These are phyloP conservation scores for Pisolithus thermaeus DNA, from an alignment of 1,284 basidiomycete genomes.

Conservation along the genomic window DNA sequence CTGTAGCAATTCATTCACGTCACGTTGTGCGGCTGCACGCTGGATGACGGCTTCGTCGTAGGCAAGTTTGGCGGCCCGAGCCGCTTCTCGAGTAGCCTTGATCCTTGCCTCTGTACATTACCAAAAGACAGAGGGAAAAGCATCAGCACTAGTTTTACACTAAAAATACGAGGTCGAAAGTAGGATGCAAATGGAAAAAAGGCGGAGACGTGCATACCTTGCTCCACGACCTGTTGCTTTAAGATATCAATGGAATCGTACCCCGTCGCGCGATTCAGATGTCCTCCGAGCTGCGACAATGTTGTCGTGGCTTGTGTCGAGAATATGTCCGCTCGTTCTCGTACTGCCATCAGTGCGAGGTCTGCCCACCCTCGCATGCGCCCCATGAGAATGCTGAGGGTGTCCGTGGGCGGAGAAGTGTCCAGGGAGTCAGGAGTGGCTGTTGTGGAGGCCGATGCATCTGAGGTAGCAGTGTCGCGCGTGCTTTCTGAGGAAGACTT, in stretches of 20 bases:
- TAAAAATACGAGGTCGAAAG: neutral
- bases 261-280: slow-evolving; percentile 83
- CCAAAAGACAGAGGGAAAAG: slow-evolving; percentile 9
- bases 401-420: slow-evolving; percentile 3
- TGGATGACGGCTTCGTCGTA: slow-evolving; percentile 71
- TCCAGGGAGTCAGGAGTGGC: neutral
- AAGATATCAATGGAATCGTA: slow-evolving; percentile 86
- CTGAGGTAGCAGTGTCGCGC: neutral
- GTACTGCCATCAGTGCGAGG: slow-evolving; percentile 41
- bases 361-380: slow-evolving; percentile 49
- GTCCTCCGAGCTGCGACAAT: slow-evolving; percentile 67
- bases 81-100: slow-evolving; percentile 50
- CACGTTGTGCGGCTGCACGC: slow-evolving; percentile 77
- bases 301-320: slow-evolving; percentile 49
- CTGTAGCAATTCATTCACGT: slow-evolving; percentile 87
- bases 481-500: neutral
- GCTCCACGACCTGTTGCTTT: slow-evolving; percentile 71
- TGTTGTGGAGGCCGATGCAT: neutral
- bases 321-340: slow-evolving; percentile 51
- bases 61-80: slow-evolving; percentile 63
- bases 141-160: neutral
- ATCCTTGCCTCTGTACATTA: slow-evolving; percentile 50
- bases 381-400: slow-evolving; percentile 27
- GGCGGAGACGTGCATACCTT: slow-evolving; percentile 49
- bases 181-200: neutral